Base-by-base conservation (phyloP, 1,284 basidiomycete species). In the Leccinum subrobustum region DNA sequence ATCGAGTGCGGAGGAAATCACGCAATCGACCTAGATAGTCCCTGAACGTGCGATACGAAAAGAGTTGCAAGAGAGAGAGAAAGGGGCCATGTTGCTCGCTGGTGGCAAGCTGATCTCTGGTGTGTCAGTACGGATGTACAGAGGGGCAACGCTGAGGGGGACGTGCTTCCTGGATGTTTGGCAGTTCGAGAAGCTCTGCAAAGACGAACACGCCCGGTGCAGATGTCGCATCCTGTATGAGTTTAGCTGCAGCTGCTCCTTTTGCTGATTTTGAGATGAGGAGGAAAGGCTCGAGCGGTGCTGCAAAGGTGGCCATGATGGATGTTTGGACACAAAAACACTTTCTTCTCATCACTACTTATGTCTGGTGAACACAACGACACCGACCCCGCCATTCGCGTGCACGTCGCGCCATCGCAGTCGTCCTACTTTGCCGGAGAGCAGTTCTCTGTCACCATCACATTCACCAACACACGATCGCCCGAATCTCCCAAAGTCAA, bases 381-480 rank as follows among this genome's bases (percentile, higher is more conserved):
- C 57, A 44, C 67, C 51, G 83, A 85, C 60, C 76, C 82, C 23
- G 77, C 80, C 42, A 82, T 91, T 9, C 84, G 86, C 51, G 84
- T 91, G 52, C 79, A 84, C 31, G 86, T 90, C 27, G 81, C 87
- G 0, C 95, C 95, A 3, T 82, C 89, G 0, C 90, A 95, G 64
- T 91, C 93, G 0, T 92, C 93, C 0, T 97, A 92, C 77, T 98
- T 96, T 74, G 94, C 95, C 1, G 95, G 95, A 62, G 95, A 98
- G 74, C 79, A 84, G 1, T 93, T 96, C 75, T 81, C 86, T 6
- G 92, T 93, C 16, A 89, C 85, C 4, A 88, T 98, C 70, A 90
- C 92, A 0, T 94, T 97, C 75, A 90, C 90, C 52, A 97, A 96
- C 73, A 91, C 87, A 6, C 84, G 84, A 18, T 79, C 84, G 6